These are phyloP conservation scores for Penicillium occitanis DNA, from an alignment of 2,329 filamentous ascomycete species.

Conservation along the genomic window DNA sequence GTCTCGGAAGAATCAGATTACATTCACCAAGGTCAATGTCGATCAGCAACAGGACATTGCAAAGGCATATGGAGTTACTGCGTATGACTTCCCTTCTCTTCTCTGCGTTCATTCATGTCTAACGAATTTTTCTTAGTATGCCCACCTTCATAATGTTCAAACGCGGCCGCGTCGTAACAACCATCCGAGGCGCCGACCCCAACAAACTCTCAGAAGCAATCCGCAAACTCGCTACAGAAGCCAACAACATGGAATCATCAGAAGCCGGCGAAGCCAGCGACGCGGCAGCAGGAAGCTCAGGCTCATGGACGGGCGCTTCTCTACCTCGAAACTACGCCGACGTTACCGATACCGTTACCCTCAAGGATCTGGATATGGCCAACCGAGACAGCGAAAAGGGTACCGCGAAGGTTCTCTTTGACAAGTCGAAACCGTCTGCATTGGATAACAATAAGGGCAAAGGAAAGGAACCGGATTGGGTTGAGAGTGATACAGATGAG, in stretches of 20 bases:
- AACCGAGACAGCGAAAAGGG: conserved; percentile 80
- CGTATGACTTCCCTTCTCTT: conserved; percentile 44
- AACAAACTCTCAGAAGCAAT: conserved; percentile 69
- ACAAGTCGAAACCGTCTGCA: conserved; percentile 63
- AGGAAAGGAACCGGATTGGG: conserved; percentile 69
- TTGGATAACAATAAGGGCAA: conserved; percentile 44
- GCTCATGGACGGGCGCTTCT: conserved; percentile 68
- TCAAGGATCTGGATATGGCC: conserved; percentile 77
- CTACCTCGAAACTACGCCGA: conserved; percentile 80
- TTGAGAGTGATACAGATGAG: conserved; percentile 95
- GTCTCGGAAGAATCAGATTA: conserved; percentile 69
- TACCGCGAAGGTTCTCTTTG: conserved; percentile 71
- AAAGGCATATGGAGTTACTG: conserved; percentile 68
- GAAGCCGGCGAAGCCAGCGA: conserved; percentile 46
- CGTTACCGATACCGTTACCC: conserved; percentile 77
- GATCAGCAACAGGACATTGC: conserved; percentile 74
- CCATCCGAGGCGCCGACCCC: conserved; percentile 72
- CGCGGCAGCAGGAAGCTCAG: conserved; percentile 27
- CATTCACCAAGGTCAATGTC: conserved; percentile 84
- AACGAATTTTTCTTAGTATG: conserved; percentile 51
- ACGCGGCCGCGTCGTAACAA: conserved; percentile 65
- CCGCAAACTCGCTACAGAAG: conserved; percentile 67
- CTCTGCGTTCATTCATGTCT: not conserved
- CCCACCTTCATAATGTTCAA: conserved; percentile 93
- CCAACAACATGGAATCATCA: conserved; percentile 49